phyloP scores from a whole-genome alignment of 2,329 filamentous ascomycete species.

The Tolypocladium guangdongense region DNA sequence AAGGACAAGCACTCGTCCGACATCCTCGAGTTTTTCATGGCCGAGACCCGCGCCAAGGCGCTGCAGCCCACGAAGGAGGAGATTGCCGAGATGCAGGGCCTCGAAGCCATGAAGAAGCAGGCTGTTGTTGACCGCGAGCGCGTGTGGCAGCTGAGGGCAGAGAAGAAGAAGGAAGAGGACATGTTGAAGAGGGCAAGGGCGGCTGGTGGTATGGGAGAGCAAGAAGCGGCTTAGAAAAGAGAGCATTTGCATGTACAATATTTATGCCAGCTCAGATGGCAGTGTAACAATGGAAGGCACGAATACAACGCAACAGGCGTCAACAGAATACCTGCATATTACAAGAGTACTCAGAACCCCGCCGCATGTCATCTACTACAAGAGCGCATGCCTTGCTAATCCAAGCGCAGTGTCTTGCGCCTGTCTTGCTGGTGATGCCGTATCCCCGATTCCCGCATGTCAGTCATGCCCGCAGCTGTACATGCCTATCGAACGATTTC shows the following conservation, averaged over 20 bases:
- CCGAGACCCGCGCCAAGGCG: conserved; percentile 47
- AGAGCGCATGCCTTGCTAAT: background rate
- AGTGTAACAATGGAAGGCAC: background rate
- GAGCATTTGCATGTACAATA: background rate
- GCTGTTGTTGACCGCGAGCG: conserved; percentile 43
- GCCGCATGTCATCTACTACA: background rate
- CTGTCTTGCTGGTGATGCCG: background rate
- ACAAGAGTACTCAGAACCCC: background rate
- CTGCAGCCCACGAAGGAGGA: conserved; percentile 51
- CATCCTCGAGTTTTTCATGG: conserved; percentile 53
- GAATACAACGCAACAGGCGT: background rate
- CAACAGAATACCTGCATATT: background rate
- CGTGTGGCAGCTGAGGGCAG: conserved; percentile 39
- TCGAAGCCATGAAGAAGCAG: conserved; percentile 42
- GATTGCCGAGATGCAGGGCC: conserved; percentile 40
- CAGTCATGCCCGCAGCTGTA: background rate
- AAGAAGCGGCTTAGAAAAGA: conserved; percentile 15
- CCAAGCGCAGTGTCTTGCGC: background rate
- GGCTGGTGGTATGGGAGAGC: conserved; percentile 24
- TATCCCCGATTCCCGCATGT: background rate
- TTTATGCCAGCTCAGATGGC: background rate
- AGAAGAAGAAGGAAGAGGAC: conserved; percentile 50
- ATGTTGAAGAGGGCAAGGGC: conserved; percentile 30
- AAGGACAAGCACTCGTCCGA: conserved; percentile 46
- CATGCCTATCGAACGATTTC: background rate